Base-by-base conservation (phyloP, 2,329 filamentous ascomycete species). In the Epichloe festucae region DNA sequence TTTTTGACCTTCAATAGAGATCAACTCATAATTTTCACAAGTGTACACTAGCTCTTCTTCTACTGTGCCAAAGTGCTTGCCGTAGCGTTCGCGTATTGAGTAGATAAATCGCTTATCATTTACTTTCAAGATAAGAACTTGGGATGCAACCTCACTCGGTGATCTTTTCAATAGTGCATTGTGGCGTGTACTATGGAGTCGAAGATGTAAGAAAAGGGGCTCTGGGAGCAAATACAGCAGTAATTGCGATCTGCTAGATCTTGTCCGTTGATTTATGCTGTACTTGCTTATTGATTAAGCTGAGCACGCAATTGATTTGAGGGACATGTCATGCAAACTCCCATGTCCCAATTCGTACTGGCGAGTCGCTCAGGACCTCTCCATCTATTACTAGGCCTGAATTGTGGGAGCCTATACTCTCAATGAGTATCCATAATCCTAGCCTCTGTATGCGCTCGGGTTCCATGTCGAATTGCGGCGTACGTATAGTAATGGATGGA, bases 391-490 rank as follows among this genome's bases (percentile, higher is more conserved):
- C 66, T 23, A 69, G 65, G 2, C 61, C 56, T 3, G 59, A 59
- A 23, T 62, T 60, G 23, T 63, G 73, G 11, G 76, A 77, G n/a
- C 82, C 85, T 60, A 91, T 77, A 57, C 85, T 77, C 67, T 96
- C 89, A 42, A 96, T 71, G 5, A 95, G 84, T 50, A 96, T 72
- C 85, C 86, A 94, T 52, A 89, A 65, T 17, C 82, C 82, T 19
- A 77, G 76, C 10, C 67, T 68, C 34, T 67, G 68, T 52, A 73
- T 70, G 56, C 77, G 67, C n/a, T 71, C 74, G 0, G 87, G 85
- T 44, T 82, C 80, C 42, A 95, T 68, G 67, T 94, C 84, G 49
- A 94, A 76, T 56, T 91, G 84, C 14, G 79, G 73, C 2, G 85
- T 86, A 47, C 87, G 76, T 27, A 94, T 74, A 0, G 80, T 81